A percentile compares a stretch with the other conserved stretches of the same genome.
phyloP scores from a whole-genome alignment of 164 flowering plant genomes.

The Liquidambar formosana region DNA sequence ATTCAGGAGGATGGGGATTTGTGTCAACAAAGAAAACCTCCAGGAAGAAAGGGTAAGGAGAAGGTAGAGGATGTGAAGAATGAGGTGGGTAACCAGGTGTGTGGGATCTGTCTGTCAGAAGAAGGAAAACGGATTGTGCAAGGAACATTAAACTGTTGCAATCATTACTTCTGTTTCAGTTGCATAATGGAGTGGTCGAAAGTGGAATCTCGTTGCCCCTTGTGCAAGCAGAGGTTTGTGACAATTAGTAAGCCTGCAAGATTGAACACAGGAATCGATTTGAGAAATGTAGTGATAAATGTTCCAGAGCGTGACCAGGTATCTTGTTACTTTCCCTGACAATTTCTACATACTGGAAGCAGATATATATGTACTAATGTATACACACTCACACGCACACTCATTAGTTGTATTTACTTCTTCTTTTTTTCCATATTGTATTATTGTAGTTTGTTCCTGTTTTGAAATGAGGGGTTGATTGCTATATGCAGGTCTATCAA shows the following conservation, averaged over 20 bases:
- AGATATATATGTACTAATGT: too few relatives aligned
- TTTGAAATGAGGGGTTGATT: not conserved
- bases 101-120: slow-evolving; percentile 94
- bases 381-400: too few relatives aligned
- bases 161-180: slow-evolving; percentile 83
- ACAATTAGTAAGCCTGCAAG: slow-evolving; percentile 69
- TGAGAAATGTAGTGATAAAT: slow-evolving; percentile 55
- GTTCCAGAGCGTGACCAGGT: slow-evolving; percentile 97
- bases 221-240: slow-evolving; percentile 88
- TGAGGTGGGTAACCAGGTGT: slow-evolving; percentile 66
- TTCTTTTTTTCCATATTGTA: not conserved
- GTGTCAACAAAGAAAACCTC: slow-evolving; percentile 28
- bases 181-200: slow-evolving; percentile 99
- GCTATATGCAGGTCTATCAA: slow-evolving; percentile 71
- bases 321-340: not conserved
- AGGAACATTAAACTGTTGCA: slow-evolving; percentile 83
- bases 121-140: slow-evolving; percentile 72
- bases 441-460: not conserved
- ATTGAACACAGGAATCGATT: slow-evolving; percentile 50
- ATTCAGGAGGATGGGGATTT: slow-evolving; percentile 25
- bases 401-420: not conserved
- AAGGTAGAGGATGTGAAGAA: slow-evolving; percentile 50
- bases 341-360: too few relatives aligned
- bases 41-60: slow-evolving; percentile 67
- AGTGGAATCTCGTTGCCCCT: slow-evolving; percentile 96